phyloP scores from a whole-genome alignment of 192 early-diverging fungal species.

The Borealophlyctis nickersoniae region DNA sequence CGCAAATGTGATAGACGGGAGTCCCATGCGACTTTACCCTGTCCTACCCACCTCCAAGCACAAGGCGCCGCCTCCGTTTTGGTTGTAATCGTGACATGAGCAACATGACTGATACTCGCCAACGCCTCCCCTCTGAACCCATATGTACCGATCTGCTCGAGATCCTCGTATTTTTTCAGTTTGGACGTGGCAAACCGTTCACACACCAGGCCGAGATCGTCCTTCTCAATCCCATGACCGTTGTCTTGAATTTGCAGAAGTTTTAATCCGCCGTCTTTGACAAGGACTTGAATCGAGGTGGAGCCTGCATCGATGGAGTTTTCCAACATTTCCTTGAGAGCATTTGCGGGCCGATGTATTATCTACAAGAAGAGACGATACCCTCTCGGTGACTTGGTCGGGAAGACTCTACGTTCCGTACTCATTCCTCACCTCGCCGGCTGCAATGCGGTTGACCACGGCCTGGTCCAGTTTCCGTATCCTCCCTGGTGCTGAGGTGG shows the following conservation, averaged over 20 bases:
- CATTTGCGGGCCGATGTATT: constrained; percentile 93
- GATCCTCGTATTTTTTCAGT: constrained; percentile 78
- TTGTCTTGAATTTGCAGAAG: constrained; percentile 92
- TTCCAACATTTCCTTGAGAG: constrained; percentile 94
- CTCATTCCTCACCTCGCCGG: constrained; percentile 72
- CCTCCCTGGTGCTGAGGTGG: constrained; percentile 21
- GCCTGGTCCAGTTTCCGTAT: constrained; percentile 81
- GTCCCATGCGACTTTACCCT: too few species aligned
- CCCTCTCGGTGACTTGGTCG: neutral
- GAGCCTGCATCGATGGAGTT: constrained; percentile 94
- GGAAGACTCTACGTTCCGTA: neutral
- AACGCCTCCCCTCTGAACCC: constrained; percentile 97
- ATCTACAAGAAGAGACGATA: constrained; percentile 52
- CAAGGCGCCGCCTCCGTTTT: constrained; percentile 41
- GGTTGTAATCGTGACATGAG: constrained; percentile 76
- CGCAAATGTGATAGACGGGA: too few species aligned
- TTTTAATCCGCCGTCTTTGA: constrained; percentile 92
- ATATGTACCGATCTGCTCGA: constrained; percentile 81
- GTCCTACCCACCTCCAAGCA: constrained; percentile 42
- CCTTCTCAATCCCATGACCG: constrained; percentile 83
- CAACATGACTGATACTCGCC: constrained; percentile 93
- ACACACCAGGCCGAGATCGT: constrained; percentile 87
- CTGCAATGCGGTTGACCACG: constrained; percentile 95
- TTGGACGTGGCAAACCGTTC: constrained; percentile 97
- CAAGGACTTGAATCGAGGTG: constrained; percentile 73